Conservation (phyloP, 768 basidiomycete genomes). For the Udeniomyces megalosporus region DNA sequence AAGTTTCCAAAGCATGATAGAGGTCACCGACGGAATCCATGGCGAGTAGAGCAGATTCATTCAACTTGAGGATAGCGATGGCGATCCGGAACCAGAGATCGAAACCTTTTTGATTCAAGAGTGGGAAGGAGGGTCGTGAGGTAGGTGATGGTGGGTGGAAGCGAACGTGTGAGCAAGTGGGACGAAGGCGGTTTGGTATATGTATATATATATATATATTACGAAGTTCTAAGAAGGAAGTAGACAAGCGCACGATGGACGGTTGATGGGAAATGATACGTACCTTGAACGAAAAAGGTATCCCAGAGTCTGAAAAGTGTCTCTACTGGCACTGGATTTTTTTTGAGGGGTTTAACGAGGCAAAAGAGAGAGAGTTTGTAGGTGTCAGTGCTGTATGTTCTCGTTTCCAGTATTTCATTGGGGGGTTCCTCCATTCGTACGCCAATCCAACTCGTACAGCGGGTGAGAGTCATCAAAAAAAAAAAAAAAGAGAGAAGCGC, state of each 20-base stretch:
- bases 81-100: slow-evolving; percentile 85
- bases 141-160: background rate
- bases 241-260: background rate
- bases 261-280: too few relatives aligned
- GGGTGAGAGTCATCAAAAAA: too few relatives aligned
- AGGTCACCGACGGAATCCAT: slow-evolving; percentile 67
- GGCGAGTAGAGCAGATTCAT: slow-evolving; percentile 64
- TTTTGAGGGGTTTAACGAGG: background rate
- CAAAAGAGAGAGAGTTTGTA: too few relatives aligned
- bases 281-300: background rate
- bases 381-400: too few relatives aligned
- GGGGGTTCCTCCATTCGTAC: too few relatives aligned
- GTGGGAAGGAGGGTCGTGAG: slow-evolving; percentile 46
- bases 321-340: slow-evolving; percentile 32
- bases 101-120: slow-evolving; percentile 48
- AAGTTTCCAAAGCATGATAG: slow-evolving; percentile 71
- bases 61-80: slow-evolving; percentile 64
- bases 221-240: background rate
- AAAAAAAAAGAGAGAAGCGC: background rate
- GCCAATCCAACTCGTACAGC: too few relatives aligned
- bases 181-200: background rate
- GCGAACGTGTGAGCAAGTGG: background rate
- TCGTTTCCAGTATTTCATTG: background rate
- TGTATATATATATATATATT: too few relatives aligned
- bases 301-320: slow-evolving; percentile 95